These are phyloP conservation scores for Vigna reflexopilosa DNA, from an alignment of 306 rosid genomes.

Conservation along the genomic window DNA sequence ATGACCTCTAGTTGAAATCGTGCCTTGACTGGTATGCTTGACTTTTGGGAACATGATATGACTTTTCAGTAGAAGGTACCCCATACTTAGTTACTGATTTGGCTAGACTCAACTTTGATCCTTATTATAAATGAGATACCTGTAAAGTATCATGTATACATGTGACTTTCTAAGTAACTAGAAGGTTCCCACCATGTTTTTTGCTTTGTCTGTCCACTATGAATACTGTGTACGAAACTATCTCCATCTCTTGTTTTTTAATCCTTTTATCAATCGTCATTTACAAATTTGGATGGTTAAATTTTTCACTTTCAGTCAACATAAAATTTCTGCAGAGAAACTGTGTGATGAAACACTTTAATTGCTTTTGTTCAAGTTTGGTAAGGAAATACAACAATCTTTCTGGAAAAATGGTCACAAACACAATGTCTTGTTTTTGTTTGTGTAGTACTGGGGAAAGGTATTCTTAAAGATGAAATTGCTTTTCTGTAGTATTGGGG, in stretches of 20 bases:
- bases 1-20: conserved; percentile 38
- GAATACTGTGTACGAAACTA: conserved; percentile 35
- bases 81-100: conserved; percentile 44
- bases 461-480: too few species aligned
- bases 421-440: not conserved
- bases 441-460: not conserved
- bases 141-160: conserved; percentile 46
- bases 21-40: conserved; percentile 40
- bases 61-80: conserved; percentile 40
- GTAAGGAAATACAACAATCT: not conserved
- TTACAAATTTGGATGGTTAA: not conserved
- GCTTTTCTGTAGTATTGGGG: not conserved
- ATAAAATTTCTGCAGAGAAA: not conserved
- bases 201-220: conserved; percentile 25
- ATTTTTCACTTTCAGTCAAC: conserved; percentile 4
- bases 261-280: not conserved
- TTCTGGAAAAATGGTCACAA: not conserved
- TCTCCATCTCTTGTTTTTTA: not conserved
- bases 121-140: conserved; percentile 37
- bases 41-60: conserved; percentile 38
- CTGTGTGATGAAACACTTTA: not conserved
- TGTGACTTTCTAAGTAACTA: conserved; percentile 40
- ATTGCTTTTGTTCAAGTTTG: too few species aligned
- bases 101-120: conserved; percentile 42
- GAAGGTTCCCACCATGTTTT: conserved; percentile 28